Evolutionary conservation across 2,329 filamentous ascomycete species (phyloP).

Genomic region (Fusarium sp.): DNA sequence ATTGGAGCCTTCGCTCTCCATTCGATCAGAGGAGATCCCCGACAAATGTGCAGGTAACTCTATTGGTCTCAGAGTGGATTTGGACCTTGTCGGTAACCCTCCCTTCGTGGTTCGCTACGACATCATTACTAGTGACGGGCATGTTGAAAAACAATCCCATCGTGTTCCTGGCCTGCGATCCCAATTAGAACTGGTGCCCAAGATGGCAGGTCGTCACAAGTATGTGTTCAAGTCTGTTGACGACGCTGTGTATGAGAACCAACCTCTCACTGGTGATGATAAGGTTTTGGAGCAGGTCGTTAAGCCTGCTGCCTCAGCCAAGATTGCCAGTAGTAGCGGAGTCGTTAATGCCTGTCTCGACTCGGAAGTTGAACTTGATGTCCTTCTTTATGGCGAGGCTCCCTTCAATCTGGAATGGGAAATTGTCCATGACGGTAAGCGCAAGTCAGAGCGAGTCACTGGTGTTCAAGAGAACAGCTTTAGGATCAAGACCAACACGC

Average conservation of each 20-base stretch:
- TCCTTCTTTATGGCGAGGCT: conserved; percentile 81
- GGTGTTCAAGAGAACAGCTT: conserved; percentile 72
- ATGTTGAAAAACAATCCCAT: conserved; percentile 65
- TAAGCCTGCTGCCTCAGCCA: conserved; percentile 89
- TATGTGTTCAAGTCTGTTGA: conserved; percentile 86
- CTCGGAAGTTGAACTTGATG: conserved; percentile 78
- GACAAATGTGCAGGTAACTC: conserved; percentile 97
- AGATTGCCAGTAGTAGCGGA: conserved; percentile 67
- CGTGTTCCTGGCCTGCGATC: conserved; percentile 78
- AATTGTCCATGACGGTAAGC: conserved; percentile 87
- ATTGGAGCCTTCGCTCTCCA: conserved; percentile 80
- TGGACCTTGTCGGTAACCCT: conserved; percentile 92
- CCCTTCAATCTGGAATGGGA: conserved; percentile 95
- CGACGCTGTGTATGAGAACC: conserved; percentile 81
- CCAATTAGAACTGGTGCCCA: conserved; percentile 86
- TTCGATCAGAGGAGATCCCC: conserved; percentile 83
- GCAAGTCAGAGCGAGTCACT: conserved; percentile 74
- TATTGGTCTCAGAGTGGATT: conserved; percentile 86
- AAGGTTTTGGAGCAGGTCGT: conserved; percentile 86
- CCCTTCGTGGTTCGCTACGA: conserved; percentile 88
- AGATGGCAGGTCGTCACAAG: conserved; percentile 83
- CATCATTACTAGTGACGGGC: conserved; percentile 69
- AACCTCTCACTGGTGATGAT: conserved; percentile 69
- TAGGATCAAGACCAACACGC: conserved; percentile 78
- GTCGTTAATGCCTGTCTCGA: conserved; percentile 82